Base-by-base conservation (phyloP, 768 basidiomycete genomes). In the Lactarius psammicola region DNA sequence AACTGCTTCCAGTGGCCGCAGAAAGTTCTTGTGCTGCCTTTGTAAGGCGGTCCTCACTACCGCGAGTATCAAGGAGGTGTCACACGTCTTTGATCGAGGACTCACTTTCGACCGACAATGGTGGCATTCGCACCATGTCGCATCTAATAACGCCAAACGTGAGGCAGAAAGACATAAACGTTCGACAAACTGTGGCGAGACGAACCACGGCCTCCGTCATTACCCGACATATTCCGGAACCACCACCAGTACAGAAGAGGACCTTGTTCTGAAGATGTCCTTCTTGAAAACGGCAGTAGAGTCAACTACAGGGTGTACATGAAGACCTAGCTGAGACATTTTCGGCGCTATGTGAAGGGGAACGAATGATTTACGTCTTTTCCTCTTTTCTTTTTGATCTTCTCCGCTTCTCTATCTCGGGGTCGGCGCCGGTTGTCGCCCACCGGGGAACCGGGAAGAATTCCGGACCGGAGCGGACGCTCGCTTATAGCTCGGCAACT, bases 201-300 rank as follows among this genome's bases (percentile, higher is more conserved):
- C 86, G 57, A 75, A 95, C 92, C 72, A 96, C 80, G 26, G 87
- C 84, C 72, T 92, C 85, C 40, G 90, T 90, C 89, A 96, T 95
- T 57, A 79, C 85, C 70, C 88, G 88, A 79, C 95, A 94, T 77
- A 99, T 98, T 18, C 95, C 96, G 65, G 92, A 92, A 2, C 90
- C 90, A 18, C 94, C 95, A 42, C 94, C 95, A 0, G 94, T 96
- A 77, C 90, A 94, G 77, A 93, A 91, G 4, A 92, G 79, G 26
- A 95, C 92, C 74, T 95, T 97, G 66, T 90, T 94, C 68, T 85
- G 85, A 96, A 96, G 34, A 98, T 81, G 69, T 91, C 88, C 1
- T 78, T 73, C 70, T 85, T 87, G 82, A 96, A 98, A 62, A 90
- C 78, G 49, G 82, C 71, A 0, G 80, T 82, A 0, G 89, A 90